Evolutionary conservation across 1,284 basidiomycete genomes (phyloP), one percentile per base, ranked within the genome.

Genomic region (Naganishia albida): DNA sequence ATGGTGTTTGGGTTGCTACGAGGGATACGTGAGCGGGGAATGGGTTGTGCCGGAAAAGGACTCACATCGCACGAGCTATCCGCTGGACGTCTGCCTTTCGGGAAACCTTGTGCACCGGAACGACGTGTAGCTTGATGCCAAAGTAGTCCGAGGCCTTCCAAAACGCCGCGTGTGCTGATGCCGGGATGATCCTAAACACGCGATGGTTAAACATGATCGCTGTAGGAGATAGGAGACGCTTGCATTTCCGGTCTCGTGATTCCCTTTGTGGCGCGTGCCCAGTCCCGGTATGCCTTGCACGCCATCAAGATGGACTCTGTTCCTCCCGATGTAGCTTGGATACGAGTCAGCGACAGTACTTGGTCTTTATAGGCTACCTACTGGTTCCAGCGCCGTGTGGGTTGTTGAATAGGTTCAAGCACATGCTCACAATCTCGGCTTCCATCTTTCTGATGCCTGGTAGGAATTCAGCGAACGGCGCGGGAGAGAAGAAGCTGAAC

Each of bases 351-450:
- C 39, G 20, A 43, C 15, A 39, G 16, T 13, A 12, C 13, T 18
- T 25, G 42, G 15, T 26, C 16, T 7, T 13, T 3, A n/a, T 3
- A 13, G 28, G 15, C 25, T 13, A 60, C 48, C 30, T 43, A 79
- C 78, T 97, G 0, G 88, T 88, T 15, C 95, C 95, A 1, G 91
- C 92, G 10, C 89, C 90, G 52, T 85, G 81, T 1, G 90, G 88
- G 69, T 89, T 88, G 75, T 92, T 88, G 81, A 90, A 96, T 81
- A 95, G 83, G 66, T 85, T 84, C 52, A 98, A 82, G 69, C 89
- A 90, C 90, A 97, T 97, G n/a, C 89, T 83, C 49, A 99, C 92
- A 51, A 98, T 86, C 76, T 98, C 94, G 8, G 93, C 89, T 75
- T 99, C 95, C 95, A 99, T 99, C 80, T 96, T 94, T 57, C 95